These are phyloP conservation scores for Picochlorum sp. DNA, from an alignment of 139 green algal genomes.

Conservation along the genomic window DNA sequence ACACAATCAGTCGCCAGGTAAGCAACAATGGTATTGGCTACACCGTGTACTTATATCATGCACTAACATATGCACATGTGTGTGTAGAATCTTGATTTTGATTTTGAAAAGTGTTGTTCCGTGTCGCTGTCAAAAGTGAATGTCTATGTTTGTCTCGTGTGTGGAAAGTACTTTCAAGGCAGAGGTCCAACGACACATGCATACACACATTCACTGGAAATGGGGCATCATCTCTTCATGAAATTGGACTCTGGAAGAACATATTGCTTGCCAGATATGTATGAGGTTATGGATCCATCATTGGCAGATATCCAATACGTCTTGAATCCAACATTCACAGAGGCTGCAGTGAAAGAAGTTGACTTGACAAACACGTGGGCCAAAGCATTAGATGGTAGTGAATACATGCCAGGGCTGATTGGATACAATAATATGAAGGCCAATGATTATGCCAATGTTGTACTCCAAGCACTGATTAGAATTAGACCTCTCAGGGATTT, in stretches of 20 bases:
- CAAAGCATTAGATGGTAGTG: constrained; percentile 81
- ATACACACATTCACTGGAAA: constrained; percentile 88
- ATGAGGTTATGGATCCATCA: constrained; percentile 86
- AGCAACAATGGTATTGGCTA: neutral
- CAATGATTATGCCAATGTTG: constrained; percentile 92
- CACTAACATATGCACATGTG: neutral
- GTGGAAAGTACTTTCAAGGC: constrained; percentile 97
- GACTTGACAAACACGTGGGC: constrained; percentile 50
- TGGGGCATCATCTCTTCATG: constrained; percentile 94
- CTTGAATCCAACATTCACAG: constrained; percentile 71
- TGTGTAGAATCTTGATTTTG: constrained; percentile 90
- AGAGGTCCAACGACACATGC: constrained; percentile 80
- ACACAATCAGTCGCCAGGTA: constrained; percentile 84
- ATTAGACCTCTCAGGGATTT: constrained; percentile 73
- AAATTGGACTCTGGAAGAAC: constrained; percentile 42
- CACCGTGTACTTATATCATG: neutral
- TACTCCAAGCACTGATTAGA: constrained; percentile 53
- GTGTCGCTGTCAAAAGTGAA: constrained; percentile 86
- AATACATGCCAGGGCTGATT: constrained; percentile 94
- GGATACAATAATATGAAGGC: constrained; percentile 92
- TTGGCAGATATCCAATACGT: constrained; percentile 88
- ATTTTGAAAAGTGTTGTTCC: constrained; percentile 98
- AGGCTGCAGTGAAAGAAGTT: constrained; percentile 11
- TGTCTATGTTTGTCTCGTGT: constrained; percentile 97
- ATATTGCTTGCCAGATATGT: constrained; percentile 94